Evolutionary conservation across 495 filamentous ascomycete genomes (phyloP).

Genomic region (Penicillium psychrofluorescens): DNA sequence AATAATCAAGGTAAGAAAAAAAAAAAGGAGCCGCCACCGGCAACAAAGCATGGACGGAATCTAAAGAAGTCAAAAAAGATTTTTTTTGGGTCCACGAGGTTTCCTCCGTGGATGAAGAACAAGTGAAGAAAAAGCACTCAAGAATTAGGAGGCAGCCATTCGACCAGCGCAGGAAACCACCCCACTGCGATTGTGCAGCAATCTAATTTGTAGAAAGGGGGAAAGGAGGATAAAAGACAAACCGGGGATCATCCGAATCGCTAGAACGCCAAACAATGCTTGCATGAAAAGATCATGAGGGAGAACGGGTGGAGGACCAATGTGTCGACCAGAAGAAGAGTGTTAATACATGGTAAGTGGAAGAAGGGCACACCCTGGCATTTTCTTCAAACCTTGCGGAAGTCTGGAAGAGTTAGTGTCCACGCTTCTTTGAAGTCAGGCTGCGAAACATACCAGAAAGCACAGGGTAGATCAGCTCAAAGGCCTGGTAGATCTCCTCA

Average conservation of each 20-base stretch:
- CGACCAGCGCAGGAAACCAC: slow-evolving; percentile 60
- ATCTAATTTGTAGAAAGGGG: slow-evolving; percentile 37
- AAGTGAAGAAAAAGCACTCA: slow-evolving; percentile 13
- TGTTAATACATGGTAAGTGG: slow-evolving; percentile 50
- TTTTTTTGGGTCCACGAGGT: slow-evolving; percentile 23
- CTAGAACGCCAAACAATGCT: slow-evolving; percentile 47
- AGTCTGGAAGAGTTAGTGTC: slow-evolving; percentile 44
- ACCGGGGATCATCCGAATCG: slow-evolving; percentile 31
- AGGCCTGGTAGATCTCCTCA: slow-evolving; percentile 98
- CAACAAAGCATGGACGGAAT: slow-evolving; percentile 10
- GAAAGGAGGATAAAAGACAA: slow-evolving; percentile 17
- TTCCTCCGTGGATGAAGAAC: no score
- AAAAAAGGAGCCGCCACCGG: not conserved
- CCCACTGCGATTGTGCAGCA: slow-evolving; percentile 43
- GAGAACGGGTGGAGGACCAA: slow-evolving; percentile 7
- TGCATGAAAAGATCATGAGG: slow-evolving; percentile 35
- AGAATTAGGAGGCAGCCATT: slow-evolving; percentile 41
- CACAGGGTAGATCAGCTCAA: slow-evolving; percentile 98
- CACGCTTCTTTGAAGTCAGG: not conserved
- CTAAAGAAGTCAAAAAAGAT: slow-evolving; percentile 7
- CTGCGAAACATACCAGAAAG: slow-evolving; percentile 62
- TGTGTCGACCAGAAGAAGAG: slow-evolving; percentile 14
- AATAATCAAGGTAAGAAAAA: no score
- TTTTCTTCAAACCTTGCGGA: slow-evolving; percentile 52
- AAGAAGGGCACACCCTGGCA: no score